Evolutionary conservation across 179 eudicot species (phyloP).

Genomic region (Actinidia polygama): DNA sequence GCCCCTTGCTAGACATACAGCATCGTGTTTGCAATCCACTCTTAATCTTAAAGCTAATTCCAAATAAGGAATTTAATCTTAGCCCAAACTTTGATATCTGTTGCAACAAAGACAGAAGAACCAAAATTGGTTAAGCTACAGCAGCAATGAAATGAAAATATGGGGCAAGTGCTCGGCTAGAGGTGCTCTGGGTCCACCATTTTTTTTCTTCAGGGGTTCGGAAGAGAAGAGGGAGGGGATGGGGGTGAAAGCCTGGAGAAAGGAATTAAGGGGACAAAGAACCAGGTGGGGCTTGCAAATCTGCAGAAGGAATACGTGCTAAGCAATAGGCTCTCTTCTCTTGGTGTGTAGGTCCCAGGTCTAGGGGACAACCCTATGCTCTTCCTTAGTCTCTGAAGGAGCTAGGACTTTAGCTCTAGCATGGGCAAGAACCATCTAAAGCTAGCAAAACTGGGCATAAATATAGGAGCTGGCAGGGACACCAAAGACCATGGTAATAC

Average conservation of each 20-base stretch:
- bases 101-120: not conserved
- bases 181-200: not conserved
- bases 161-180: not conserved
- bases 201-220: too few species aligned
- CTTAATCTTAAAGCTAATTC: not conserved
- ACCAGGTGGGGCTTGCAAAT: constrained; percentile 15
- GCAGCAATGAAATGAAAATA: not conserved
- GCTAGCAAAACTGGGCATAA: not conserved
- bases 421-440: not conserved
- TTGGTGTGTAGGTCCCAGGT: constrained; percentile 4
- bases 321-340: not conserved
- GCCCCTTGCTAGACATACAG: not conserved
- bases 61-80: not conserved
- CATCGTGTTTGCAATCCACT: too few species aligned
- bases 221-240: not conserved
- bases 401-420: not conserved
- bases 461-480: not conserved
- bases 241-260: not conserved
- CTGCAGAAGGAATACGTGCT: not conserved
- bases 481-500: not conserved
- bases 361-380: constrained; percentile 7
- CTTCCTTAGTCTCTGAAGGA: not conserved
- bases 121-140: not conserved
- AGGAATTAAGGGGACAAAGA: not conserved
- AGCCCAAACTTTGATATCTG: not conserved